Evolutionary conservation across 495 filamentous ascomycete species (phyloP), one percentile per base, ranked within the genome.

Genomic region (Penicillium pancosmium): DNA sequence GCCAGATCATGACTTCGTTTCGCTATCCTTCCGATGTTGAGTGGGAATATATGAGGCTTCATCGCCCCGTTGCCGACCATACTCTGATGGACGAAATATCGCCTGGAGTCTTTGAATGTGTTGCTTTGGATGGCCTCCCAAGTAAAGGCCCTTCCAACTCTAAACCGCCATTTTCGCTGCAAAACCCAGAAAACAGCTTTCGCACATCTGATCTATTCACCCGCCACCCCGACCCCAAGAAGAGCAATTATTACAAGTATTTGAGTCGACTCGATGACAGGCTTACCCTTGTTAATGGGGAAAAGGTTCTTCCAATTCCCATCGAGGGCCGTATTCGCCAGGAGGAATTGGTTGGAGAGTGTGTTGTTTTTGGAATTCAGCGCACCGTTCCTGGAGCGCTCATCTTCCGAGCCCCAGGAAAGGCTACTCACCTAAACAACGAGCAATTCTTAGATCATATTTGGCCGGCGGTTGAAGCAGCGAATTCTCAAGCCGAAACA

Each of bases 261-360:
- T 77, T 84, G 51, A 80, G 77, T 23, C 74, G 86, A 43, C 74
- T 82, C 1, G 86, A 89, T 55, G 79, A 84, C 19, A 82, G 86
- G 25, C 74, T 89, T 41, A 84, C 81, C 0, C 72, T 90, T 5
- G 71, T 84, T 15, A 90, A 86, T 13, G 86, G 86, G 0, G 86
- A 88, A 70, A 89, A 90, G 55, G 87, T 88, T 34, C 86, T 86
- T 58, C 86, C 86, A 6, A 79, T 84, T 18, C 82, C 82, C 1
- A 65, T 89, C 15, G 86, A 90, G 73, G 80, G 75, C 16, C 67
- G 69, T 2, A 68, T 76, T 23, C 57, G 75, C 38, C 68, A 79
- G 52, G 66, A 73, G 40, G 54, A 65, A 11, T 57, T 64, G 1
- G 71, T 79, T 6, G 56, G 68, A 13, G 77, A 79, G 27, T 73